A percentile compares a stretch with the other conserved stretches of the same genome.
Conservation (phyloP, 257 asterid genomes). For the Ilex asprella region DNA sequence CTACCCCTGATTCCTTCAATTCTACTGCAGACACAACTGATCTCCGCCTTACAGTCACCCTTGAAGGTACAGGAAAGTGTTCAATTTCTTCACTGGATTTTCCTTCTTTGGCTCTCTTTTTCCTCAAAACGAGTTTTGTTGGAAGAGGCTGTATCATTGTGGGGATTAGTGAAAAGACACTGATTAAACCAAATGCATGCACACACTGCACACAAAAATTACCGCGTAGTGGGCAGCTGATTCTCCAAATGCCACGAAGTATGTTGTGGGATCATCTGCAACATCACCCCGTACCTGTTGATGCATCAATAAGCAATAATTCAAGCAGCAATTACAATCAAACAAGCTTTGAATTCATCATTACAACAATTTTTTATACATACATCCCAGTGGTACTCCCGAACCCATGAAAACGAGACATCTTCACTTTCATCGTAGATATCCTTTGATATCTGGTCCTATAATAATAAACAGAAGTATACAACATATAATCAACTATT, state of each 20-base stretch:
- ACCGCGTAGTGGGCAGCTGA: slow-evolving; percentile 64
- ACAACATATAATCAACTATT: background rate
- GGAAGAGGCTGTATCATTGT: slow-evolving; percentile 49
- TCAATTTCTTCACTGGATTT: slow-evolving; percentile 68
- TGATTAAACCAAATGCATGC: background rate
- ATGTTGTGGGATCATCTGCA: slow-evolving; percentile 77
- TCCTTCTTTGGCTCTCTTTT: slow-evolving; percentile 82
- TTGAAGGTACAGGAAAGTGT: slow-evolving; percentile 69
- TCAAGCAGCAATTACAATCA: slow-evolving; percentile 11
- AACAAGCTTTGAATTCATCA: background rate
- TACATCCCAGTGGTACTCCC: slow-evolving; percentile 95
- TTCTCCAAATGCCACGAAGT: slow-evolving; percentile 64
- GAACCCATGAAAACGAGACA: slow-evolving; percentile 77
- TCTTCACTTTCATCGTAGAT: slow-evolving; percentile 82
- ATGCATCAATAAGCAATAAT: slow-evolving; percentile 13
- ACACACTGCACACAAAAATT: slow-evolving; percentile 2
- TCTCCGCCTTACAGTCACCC: slow-evolving; percentile 66
- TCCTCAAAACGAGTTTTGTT: slow-evolving; percentile 49
- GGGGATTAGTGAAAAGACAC: background rate
- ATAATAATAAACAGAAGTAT: slow-evolving; percentile 6
- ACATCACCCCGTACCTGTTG: slow-evolving; percentile 77
- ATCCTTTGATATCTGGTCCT: slow-evolving; percentile 74
- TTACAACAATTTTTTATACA: slow-evolving; percentile 18
- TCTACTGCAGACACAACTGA: slow-evolving; percentile 43
- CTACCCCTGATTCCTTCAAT: slow-evolving; percentile 60